phyloP scores from a whole-genome alignment of 768 basidiomycete genomes.

The Candolleomyces eurysporus region DNA sequence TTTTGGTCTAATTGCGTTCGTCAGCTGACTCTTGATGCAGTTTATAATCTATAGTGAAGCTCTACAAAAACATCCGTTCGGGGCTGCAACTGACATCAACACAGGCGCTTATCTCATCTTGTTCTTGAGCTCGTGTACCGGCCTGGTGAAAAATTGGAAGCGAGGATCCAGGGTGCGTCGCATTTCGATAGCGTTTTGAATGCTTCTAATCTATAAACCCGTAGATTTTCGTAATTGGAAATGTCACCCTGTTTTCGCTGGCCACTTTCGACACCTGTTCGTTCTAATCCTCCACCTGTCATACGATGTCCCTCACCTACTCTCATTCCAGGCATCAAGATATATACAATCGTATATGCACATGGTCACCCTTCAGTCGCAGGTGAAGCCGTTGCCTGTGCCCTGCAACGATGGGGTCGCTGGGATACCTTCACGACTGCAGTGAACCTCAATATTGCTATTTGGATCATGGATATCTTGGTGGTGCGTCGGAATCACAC shows the following conservation, averaged over 20 bases:
- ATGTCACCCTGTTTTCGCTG: not conserved
- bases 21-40: not conserved
- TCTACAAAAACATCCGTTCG: not conserved
- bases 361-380: not conserved
- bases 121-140: not conserved
- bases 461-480: not conserved
- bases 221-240: not conserved
- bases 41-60: not conserved
- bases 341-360: not conserved
- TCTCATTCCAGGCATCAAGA: not conserved
- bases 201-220: not conserved
- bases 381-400: not conserved
- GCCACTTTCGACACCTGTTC: not conserved
- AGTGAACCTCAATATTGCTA: not conserved
- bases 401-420: not conserved
- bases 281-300: not conserved
- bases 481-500: not conserved
- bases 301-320: not conserved
- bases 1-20: not conserved
- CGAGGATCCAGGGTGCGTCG: not conserved
- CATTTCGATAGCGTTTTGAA: not conserved
- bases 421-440: not conserved
- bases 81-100: not conserved
- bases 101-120: not conserved
- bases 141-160: not conserved